phyloP scores from a whole-genome alignment of 1,139 yeast species.

The Hanseniaspora gamundiae region DNA sequence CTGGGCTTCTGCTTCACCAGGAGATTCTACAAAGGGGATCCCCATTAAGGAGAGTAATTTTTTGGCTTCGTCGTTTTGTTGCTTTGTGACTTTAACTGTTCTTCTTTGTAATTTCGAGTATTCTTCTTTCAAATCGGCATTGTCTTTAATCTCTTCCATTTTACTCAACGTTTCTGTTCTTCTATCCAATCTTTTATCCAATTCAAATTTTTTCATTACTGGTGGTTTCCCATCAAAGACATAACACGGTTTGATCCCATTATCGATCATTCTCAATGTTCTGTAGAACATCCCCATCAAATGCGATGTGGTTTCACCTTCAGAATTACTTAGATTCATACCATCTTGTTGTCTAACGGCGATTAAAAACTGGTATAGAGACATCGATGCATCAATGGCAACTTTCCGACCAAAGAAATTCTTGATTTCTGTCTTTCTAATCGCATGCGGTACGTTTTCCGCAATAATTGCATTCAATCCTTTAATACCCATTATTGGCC shows the following conservation, averaged over 20 bases:
- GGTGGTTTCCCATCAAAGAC: conserved; percentile 93
- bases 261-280: conserved; percentile 76
- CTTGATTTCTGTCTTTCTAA: conserved; percentile 69
- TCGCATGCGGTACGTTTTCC: conserved; percentile 81
- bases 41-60: conserved; percentile 77
- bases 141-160: conserved; percentile 59
- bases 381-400: conserved; percentile 82
- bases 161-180: conserved; percentile 73
- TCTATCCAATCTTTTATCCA: conserved; percentile 69
- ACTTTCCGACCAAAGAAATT: conserved; percentile 86
- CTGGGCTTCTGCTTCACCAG: conserved; percentile 98
- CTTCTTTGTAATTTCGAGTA: conserved; percentile 44
- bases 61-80: conserved; percentile 92
- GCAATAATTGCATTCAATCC: conserved; percentile 50
- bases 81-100: conserved; percentile 74
- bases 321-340: conserved; percentile 75
- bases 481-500: conserved; percentile 56
- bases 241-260: conserved; percentile 89
- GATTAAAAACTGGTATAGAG: conserved; percentile 82
- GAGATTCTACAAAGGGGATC: conserved; percentile 84
- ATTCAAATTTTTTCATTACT: conserved; percentile 81
- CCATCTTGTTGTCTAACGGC: conserved; percentile 97
- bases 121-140: conserved; percentile 51
- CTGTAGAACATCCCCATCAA: conserved; percentile 92
- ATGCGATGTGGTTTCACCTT: conserved; percentile 92